Evolutionary conservation across 768 basidiomycete genomes (phyloP), one percentile per base, ranked within the genome.

Genomic region (Boletus huronensis): DNA sequence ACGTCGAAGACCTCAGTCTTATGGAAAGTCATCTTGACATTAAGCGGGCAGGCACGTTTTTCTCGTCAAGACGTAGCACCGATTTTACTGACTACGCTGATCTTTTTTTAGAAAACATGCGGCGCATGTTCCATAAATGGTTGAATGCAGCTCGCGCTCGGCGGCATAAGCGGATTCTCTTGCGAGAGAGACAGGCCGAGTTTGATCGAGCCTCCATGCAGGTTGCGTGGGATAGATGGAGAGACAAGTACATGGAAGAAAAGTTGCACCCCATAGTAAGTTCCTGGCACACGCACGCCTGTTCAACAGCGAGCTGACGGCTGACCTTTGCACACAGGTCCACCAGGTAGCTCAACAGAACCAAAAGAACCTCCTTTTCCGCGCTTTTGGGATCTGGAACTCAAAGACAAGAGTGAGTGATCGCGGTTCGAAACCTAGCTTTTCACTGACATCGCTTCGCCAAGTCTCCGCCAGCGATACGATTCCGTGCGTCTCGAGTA

Each of bases 21-120:
- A 82, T 93, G 80, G 85, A 90, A 64, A 92, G 88, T 64, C 89
- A 90, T 68, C 80, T 85, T 53, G 79, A 87, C 56, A 83, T 93
- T 42, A 90, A 89, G 69, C 80, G 80, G 41, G 89, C 91, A 78
- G 91, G 91, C 84, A 62, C 35, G 71, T 55, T 31, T 35, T 54
- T 48, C 25, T 41, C 42, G 51, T 35, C 25, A 6, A 46, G 17
- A 45, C 11, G 10, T n/a, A 42, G 34, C 13, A 17, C 31, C 32
- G 13, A 53, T 51, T 32, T 54, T 38, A 28, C 28, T 52, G 53
- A 29, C 42, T 14, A 39, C 21, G 16, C 13, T 44, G 13, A 54
- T 32, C 59, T 55, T 41, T 45, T 21, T 23, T 17, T 46, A 92
- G 90, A 92, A 67, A 79, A 74, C 52, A 77, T 85, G 60, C 82